Evolutionary conservation across 2,329 filamentous ascomycete species (phyloP).

Genomic region (Fusarium nanum): DNA sequence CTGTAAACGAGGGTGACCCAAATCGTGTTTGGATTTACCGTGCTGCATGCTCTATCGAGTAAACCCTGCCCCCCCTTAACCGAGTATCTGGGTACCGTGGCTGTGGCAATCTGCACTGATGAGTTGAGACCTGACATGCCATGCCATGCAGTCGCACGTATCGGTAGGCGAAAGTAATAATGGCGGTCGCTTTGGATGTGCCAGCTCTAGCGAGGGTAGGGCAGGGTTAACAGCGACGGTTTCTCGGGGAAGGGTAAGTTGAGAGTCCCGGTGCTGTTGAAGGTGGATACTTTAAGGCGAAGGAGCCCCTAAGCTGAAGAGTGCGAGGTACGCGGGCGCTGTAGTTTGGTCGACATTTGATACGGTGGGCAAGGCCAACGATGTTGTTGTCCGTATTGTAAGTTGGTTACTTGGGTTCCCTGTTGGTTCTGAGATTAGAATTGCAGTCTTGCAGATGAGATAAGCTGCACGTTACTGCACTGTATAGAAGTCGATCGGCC

Average conservation of each 20-base stretch:
- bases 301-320: constrained; percentile 16
- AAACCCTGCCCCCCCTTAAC: constrained; percentile 41
- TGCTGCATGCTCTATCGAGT: constrained; percentile 42
- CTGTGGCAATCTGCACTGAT: constrained; percentile 35
- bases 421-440: constrained; percentile 25
- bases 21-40: constrained; percentile 42
- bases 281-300: constrained; percentile 26
- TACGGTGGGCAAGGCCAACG: constrained; percentile 30
- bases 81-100: constrained; percentile 44
- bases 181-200: constrained; percentile 36
- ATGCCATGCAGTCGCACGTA: constrained; percentile 24
- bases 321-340: constrained; percentile 19
- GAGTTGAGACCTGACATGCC: constrained; percentile 31
- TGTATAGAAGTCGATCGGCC: constrained; percentile 12
- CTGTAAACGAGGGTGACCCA: constrained; percentile 33
- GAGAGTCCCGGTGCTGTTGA: constrained; percentile 1
- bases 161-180: constrained; percentile 21
- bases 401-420: constrained; percentile 30
- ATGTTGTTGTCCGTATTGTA: constrained; percentile 19
- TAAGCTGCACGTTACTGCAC: constrained; percentile 14
- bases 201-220: constrained; percentile 37
- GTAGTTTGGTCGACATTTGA: constrained; percentile 20
- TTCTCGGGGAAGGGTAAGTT: constrained; percentile 22
- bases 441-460: constrained; percentile 13
- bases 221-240: constrained; percentile 32